A percentile compares a stretch with the other conserved stretches of the same genome.
phyloP scores from a whole-genome alignment of 768 basidiomycete species.

The Lyophyllum shimeji region DNA sequence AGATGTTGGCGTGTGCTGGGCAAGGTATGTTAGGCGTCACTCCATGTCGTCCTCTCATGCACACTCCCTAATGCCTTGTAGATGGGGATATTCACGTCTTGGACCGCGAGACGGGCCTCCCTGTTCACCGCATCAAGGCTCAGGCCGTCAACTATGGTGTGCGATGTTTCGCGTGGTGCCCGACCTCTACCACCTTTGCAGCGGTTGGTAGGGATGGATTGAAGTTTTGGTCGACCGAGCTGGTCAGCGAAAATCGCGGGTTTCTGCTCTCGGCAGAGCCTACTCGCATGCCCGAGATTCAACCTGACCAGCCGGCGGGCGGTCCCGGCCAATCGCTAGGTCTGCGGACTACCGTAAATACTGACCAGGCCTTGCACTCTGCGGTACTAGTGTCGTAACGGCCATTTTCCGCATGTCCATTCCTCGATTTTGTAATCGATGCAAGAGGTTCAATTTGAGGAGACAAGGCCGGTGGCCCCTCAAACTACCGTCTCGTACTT shows the following conservation, averaged over 20 bases:
- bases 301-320: neutral
- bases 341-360: neutral
- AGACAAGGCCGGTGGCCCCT: neutral
- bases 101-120: constrained; percentile 6
- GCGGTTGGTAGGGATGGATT: constrained; percentile 3
- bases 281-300: neutral
- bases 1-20: constrained; percentile 11
- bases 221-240: constrained; percentile 6
- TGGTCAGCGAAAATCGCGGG: neutral
- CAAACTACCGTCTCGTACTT: neutral
- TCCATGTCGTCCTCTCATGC: neutral
- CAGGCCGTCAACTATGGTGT: constrained; percentile 6
- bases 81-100: constrained; percentile 12
- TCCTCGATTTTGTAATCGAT: no score
- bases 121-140: constrained; percentile 1
- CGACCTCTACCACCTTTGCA: constrained; percentile 3
- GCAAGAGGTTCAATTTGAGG: no score
- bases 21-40: neutral
- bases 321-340: no score
- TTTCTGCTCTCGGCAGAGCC: neutral
- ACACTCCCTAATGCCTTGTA: neutral
- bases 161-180: constrained; percentile 12
- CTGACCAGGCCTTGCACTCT: neutral
- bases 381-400: neutral
- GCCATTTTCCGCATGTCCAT: no score